Percentiles rank a stretch among this genome's conserved stretches.
Conservation (phyloP, 192 early-diverging fungal species). For the Backusella psychrophila region DNA sequence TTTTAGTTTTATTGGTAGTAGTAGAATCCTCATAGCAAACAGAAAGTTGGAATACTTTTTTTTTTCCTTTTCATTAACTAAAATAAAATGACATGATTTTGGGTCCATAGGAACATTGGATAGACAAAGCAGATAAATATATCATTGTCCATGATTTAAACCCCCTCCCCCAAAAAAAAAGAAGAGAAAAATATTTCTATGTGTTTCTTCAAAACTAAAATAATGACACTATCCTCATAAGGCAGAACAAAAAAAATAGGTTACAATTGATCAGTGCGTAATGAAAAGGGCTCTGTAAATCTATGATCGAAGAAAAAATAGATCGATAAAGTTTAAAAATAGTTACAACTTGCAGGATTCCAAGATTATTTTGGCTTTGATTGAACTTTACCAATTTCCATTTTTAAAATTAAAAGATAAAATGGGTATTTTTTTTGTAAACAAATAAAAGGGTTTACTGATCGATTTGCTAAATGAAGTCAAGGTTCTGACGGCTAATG, state of each 20-base stretch:
- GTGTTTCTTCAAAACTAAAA: neutral
- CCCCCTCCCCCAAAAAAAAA: neutral
- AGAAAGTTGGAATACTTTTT: too few species aligned
- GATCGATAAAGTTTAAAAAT: neutral
- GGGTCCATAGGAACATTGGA: neutral
- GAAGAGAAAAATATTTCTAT: neutral
- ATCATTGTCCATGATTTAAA: neutral
- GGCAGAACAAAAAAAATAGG: neutral
- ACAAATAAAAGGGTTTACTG: too few species aligned
- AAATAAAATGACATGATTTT: neutral
- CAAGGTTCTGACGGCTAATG: too few species aligned
- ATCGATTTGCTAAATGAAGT: too few species aligned
- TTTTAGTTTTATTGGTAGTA: neutral
- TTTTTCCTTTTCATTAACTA: neutral
- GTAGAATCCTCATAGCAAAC: too few species aligned
- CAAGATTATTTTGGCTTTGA: neutral
- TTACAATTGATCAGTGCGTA: neutral
- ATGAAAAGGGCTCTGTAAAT: neutral
- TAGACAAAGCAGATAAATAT: neutral
- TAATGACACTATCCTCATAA: too few species aligned
- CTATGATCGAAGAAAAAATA: neutral
- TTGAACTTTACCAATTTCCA: neutral
- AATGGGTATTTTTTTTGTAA: neutral
- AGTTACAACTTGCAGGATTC: neutral
- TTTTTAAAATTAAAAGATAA: neutral